phyloP scores from a whole-genome alignment of 495 filamentous ascomycete genomes.

The Sabuloglossum arenarium region DNA sequence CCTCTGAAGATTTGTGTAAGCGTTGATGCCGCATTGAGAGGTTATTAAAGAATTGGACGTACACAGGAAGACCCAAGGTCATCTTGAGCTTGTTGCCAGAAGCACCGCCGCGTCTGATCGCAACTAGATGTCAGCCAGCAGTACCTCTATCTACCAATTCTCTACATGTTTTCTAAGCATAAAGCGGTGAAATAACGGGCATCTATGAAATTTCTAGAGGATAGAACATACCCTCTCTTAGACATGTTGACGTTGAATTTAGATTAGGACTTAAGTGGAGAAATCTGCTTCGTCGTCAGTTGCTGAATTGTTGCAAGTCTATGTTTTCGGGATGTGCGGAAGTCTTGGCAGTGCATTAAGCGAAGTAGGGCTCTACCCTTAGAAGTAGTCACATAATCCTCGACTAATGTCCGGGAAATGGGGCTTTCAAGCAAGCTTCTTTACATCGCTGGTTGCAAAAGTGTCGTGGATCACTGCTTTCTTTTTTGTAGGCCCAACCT shows the following conservation, averaged over 20 bases:
- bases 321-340: not conserved
- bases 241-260: not conserved
- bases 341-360: not conserved
- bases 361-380: not conserved
- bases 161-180: too few species aligned
- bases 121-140: not conserved
- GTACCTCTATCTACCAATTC: not conserved
- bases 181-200: too few species aligned
- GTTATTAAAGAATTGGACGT: slow-evolving; percentile 26
- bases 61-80: slow-evolving; percentile 99
- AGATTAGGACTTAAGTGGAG: not conserved
- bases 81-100: slow-evolving; percentile 99
- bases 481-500: too few species aligned
- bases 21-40: not conserved
- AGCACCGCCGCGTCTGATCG: slow-evolving; percentile 55
- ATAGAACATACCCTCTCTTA: not conserved
- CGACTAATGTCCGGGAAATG: not conserved
- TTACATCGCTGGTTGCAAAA: too few species aligned
- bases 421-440: too few species aligned
- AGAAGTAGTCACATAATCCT: not conserved
- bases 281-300: not conserved
- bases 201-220: not conserved
- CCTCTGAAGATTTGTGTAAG: slow-evolving; percentile 33
- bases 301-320: not conserved
- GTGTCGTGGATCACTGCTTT: too few species aligned